These are phyloP conservation scores for Trichophaea hybrida DNA, from an alignment of 2,329 filamentous ascomycete genomes.

Conservation along the genomic window DNA sequence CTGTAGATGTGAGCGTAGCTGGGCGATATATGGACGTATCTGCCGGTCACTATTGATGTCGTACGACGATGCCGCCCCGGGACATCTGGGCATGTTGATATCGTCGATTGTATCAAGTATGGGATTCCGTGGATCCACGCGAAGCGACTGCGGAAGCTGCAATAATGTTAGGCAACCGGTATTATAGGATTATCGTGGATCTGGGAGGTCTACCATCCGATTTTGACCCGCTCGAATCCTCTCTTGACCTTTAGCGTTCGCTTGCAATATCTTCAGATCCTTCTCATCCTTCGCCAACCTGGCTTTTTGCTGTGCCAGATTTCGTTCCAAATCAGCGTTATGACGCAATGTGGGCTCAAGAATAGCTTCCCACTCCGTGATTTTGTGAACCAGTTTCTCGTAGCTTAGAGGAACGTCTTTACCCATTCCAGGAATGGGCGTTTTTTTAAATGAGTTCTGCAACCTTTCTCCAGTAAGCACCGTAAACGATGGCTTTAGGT, in stretches of 20 bases:
- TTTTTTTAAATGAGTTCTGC: constrained; percentile 17
- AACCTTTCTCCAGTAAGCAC: constrained; percentile 16
- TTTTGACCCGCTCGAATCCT: constrained; percentile 22
- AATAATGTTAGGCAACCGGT: not conserved
- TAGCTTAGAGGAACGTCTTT: constrained; percentile 24
- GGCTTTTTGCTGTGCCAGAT: constrained; percentile 21
- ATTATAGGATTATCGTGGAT: not conserved
- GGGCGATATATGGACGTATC: constrained; percentile 12
- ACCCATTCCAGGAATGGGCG: constrained; percentile 24
- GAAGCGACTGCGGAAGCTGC: not conserved
- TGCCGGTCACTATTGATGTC: constrained; percentile 16
- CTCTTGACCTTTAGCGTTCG: constrained; percentile 24
- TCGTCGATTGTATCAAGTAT: constrained; percentile 12
- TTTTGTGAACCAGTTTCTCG: constrained; percentile 24
- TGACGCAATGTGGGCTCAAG: constrained; percentile 23
- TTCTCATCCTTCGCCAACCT: constrained; percentile 21
- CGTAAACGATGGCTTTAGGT: not conserved
- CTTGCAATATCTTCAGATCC: constrained; percentile 20
- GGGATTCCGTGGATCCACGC: constrained; percentile 2
- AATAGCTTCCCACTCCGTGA: constrained; percentile 22
- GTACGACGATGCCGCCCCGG: constrained; percentile 14
- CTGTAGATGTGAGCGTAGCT: constrained; percentile 17
- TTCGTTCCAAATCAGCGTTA: constrained; percentile 23
- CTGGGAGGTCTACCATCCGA: constrained; percentile 16
- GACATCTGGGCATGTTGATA: constrained; percentile 16